These are phyloP conservation scores for Penicillium robsamsonii DNA, from an alignment of 495 filamentous ascomycete genomes.

Conservation along the genomic window DNA sequence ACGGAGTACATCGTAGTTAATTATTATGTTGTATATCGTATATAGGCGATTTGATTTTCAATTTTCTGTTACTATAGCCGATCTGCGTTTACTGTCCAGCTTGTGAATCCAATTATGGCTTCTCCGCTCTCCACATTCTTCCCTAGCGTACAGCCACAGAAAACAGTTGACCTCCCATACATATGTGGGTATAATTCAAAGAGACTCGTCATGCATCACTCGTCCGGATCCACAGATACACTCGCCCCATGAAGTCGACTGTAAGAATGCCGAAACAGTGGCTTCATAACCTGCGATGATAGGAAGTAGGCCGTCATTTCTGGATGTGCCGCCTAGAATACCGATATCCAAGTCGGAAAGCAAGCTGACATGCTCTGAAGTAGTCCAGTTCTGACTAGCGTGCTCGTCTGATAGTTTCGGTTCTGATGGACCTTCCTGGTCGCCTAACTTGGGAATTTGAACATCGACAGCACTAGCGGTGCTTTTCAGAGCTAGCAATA, in stretches of 20 bases:
- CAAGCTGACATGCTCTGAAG: slow-evolving; percentile 8
- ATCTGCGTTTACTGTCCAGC: slow-evolving; percentile 22
- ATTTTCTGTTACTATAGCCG: slow-evolving; percentile 13
- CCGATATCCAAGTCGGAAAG: slow-evolving; percentile 15
- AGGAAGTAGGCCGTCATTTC: slow-evolving; percentile 29
- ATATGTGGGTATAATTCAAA: slow-evolving; percentile 8
- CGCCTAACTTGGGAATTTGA: slow-evolving; percentile 14
- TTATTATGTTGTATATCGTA: neutral
- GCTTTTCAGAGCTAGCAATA: slow-evolving; percentile 27
- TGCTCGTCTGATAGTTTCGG: slow-evolving; percentile 9
- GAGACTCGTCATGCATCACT: slow-evolving; percentile 6
- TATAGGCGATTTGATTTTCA: slow-evolving; percentile 17
- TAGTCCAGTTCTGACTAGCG: slow-evolving; percentile 10
- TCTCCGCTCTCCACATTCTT: slow-evolving; percentile 1
- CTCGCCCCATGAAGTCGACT: slow-evolving; percentile 27
- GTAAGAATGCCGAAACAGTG: slow-evolving; percentile 35
- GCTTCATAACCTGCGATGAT: slow-evolving; percentile 38
- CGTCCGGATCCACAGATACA: slow-evolving; percentile 34
- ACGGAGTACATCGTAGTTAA: neutral
- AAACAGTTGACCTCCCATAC: slow-evolving; percentile 7
- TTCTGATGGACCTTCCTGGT: slow-evolving; percentile 11
- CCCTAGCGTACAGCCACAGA: slow-evolving; percentile 7
- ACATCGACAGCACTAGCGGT: slow-evolving; percentile 16
- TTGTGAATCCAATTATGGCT: slow-evolving; percentile 9
- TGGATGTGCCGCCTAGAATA: slow-evolving; percentile 2